These are phyloP conservation scores for Evernia prunastri DNA, from an alignment of 495 filamentous ascomycete genomes.

Conservation along the genomic window DNA sequence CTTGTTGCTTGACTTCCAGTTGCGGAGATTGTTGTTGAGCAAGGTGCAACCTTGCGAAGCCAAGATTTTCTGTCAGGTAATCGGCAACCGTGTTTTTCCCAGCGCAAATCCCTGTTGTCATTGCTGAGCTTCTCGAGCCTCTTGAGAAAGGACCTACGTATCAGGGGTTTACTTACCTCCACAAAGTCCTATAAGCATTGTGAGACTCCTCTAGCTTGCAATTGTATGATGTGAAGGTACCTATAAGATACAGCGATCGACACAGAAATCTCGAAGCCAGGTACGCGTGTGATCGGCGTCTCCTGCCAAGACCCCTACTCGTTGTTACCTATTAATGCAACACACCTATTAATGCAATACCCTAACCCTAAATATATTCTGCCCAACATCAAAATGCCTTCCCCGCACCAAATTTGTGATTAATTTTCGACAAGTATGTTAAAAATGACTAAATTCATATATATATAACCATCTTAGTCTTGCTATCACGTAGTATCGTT, in stretches of 20 bases:
- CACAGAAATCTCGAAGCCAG: no score
- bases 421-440: no score
- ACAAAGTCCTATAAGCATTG: constrained; percentile 89
- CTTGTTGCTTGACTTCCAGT: constrained; percentile 17
- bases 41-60: constrained; percentile 55
- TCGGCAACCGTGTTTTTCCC: constrained; percentile 82
- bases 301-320: background rate
- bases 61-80: constrained; percentile 71
- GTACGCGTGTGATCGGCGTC: constrained; percentile 11
- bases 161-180: constrained; percentile 54
- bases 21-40: constrained; percentile 6
- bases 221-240: no score
- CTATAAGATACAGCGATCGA: no score
- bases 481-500: no score
- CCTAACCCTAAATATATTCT: no score
- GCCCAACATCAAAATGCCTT: no score
- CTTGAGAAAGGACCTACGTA: background rate
- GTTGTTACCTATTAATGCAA: no score
- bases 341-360: no score
- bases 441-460: no score
- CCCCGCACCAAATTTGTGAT: no score
- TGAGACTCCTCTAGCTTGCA: background rate
- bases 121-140: constrained; percentile 19
- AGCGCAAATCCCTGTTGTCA: constrained; percentile 67
- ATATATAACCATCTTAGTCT: no score